Conservation (phyloP, 768 basidiomycete genomes). For the Strobilomyces confusus region DNA sequence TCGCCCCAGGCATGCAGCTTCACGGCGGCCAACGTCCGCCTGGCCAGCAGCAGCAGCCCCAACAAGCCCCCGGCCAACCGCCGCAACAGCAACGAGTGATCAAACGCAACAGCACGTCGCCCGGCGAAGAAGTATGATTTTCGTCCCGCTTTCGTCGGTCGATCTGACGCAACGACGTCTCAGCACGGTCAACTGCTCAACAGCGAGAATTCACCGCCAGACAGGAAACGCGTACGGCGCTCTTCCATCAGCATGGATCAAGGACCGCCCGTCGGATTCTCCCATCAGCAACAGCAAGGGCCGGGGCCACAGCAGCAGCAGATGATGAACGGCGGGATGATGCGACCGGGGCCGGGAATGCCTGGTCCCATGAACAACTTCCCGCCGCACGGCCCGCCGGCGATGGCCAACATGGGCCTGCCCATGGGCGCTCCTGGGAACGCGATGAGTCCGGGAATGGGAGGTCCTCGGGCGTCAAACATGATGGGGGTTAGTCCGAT, state of each 20-base stretch:
- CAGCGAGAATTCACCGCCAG: constrained; percentile 54
- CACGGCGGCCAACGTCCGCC: constrained; percentile 41
- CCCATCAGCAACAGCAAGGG: constrained; percentile 29
- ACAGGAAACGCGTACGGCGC: constrained; percentile 49
- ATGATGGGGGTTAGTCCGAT: constrained; percentile 30
- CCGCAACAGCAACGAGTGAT: constrained; percentile 28
- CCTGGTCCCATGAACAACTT: constrained; percentile 35
- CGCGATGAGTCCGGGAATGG: constrained; percentile 38
- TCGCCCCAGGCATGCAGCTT: constrained; percentile 33
- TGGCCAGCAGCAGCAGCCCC: constrained; percentile 25
- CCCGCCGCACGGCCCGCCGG: constrained; percentile 27
- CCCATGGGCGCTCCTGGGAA: constrained; percentile 28
- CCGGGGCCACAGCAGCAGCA: constrained; percentile 30
- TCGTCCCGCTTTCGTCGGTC: not conserved
- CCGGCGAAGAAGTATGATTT: constrained; percentile 51
- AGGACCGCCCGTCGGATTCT: constrained; percentile 34
- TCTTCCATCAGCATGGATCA: constrained; percentile 46
- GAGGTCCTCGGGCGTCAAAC: constrained; percentile 22
- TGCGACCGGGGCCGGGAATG: constrained; percentile 31
- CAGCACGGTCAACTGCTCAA: constrained; percentile 47
- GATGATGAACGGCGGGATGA: constrained; percentile 40
- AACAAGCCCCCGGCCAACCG: constrained; percentile 26
- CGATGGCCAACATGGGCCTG: constrained; percentile 33
- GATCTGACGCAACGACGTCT: constrained; percentile 1
- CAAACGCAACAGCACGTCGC: constrained; percentile 60